phyloP scores from a whole-genome alignment of 345 rosid genomes.

The Sisymbrium altissimum region DNA sequence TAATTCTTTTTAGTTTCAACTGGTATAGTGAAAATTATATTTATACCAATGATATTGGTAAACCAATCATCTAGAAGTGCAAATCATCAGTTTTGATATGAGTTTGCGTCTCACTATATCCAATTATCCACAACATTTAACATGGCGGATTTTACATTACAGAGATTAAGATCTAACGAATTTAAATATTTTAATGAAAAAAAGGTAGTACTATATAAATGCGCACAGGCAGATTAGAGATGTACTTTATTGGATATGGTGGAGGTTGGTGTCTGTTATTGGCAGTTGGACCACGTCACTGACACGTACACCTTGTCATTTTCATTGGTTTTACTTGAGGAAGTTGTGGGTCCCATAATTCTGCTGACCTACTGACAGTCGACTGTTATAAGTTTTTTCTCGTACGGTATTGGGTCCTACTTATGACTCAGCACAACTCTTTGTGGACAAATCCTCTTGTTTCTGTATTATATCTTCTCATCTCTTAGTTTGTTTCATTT shows the following conservation, averaged over 20 bases:
- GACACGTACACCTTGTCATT: background rate
- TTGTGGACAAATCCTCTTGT: background rate
- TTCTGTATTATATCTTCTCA: background rate
- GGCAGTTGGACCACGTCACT: slow-evolving; percentile 18
- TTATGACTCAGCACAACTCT: slow-evolving; percentile 8
- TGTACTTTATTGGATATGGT: background rate
- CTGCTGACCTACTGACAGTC: slow-evolving; percentile 14
- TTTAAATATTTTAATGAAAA: background rate
- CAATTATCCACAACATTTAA: background rate
- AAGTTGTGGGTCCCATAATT: slow-evolving; percentile 10
- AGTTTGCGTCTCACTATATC: background rate
- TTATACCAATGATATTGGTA: background rate
- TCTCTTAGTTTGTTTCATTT: background rate
- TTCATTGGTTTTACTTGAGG: background rate
- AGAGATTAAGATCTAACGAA: background rate
- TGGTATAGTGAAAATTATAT: background rate
- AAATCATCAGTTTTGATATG: background rate
- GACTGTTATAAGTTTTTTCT: background rate
- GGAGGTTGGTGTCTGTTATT: slow-evolving; percentile 19
- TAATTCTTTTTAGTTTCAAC: too few relatives aligned
- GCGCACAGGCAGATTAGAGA: background rate
- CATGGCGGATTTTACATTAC: background rate
- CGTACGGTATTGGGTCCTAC: background rate
- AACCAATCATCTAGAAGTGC: background rate
- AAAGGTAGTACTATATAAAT: background rate